These are phyloP conservation scores for Serpula lacrymans DNA, from an alignment of 768 basidiomycete genomes.

Conservation along the genomic window DNA sequence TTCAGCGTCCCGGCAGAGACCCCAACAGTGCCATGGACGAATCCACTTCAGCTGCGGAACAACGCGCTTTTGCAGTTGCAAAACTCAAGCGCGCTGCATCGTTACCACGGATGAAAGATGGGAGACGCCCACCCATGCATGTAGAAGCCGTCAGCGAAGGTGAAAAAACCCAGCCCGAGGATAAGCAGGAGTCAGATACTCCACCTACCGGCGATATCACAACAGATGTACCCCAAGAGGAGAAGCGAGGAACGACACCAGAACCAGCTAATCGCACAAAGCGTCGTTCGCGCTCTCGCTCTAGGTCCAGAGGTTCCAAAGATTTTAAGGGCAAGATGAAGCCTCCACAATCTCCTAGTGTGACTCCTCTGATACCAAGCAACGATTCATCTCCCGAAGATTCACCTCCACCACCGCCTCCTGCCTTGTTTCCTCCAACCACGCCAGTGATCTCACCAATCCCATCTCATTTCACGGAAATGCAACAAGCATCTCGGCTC, in stretches of 20 bases:
- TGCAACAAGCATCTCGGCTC: constrained; percentile 40
- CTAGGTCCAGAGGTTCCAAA: constrained; percentile 57
- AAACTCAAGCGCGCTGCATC: constrained; percentile 92
- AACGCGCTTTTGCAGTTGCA: constrained; percentile 84
- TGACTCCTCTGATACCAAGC: constrained; percentile 42
- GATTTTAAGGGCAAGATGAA: constrained; percentile 66
- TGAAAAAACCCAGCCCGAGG: constrained; percentile 51
- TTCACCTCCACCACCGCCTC: constrained; percentile 29
- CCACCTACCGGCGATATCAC: constrained; percentile 20
- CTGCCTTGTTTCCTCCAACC: constrained; percentile 19
- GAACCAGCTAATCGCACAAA: constrained; percentile 44
- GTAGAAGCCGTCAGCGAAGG: constrained; percentile 80
- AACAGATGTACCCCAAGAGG: constrained; percentile 25
- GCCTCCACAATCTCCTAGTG: constrained; percentile 44
- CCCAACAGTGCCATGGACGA: constrained; percentile 37
- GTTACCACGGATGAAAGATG: constrained; percentile 88
- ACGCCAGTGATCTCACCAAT: constrained; percentile 45
- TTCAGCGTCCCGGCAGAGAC: no score
- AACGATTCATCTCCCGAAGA: constrained; percentile 74
- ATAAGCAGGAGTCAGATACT: constrained; percentile 23
- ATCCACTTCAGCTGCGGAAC: constrained; percentile 55
- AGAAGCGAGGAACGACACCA: constrained; percentile 34
- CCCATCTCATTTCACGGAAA: constrained; percentile 50
- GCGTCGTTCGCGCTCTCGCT: constrained; percentile 71
- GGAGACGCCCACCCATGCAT: constrained; percentile 84